Evolutionary conservation across 2,329 filamentous ascomycete genomes (phyloP), one percentile per base, ranked within the genome.

Genomic region (Phaeosphaeriaceae sp.): DNA sequence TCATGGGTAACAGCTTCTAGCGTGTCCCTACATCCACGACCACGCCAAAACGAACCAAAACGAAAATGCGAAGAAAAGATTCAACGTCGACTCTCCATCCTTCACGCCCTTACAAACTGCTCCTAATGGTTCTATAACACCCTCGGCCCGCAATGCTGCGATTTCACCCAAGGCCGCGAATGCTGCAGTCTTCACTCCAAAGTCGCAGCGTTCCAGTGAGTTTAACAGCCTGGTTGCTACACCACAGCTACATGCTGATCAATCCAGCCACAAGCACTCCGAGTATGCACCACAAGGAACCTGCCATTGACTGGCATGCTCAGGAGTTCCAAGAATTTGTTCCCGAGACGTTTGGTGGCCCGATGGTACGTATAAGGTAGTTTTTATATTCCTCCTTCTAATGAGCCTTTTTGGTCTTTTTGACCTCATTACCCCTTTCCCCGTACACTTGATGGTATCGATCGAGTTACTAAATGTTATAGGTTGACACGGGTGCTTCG

Each of bases 11-110:
- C 62, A 30, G 46, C 26, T 45, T 49, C 50, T 50, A 73, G 70
- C 70, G 52, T 96, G 92, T 76, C 86, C 88, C 59, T 96, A 95
- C 77, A 94, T 92, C 68, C 92, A 96, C 76, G 90, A 94, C 61
- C 84, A 86, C 50, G 81, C 84, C 61, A 91, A 87, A 74, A 77
- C 79, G 56, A 77, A 76, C 70, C 79, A 80, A 66, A 65, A 74
- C 67, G 83, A 85, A 48, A 76, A 72, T 50, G 59, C 62, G 28
- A 91, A 90, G 74, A 94, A 92, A 74, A 81, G 88, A 21, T 81
- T 99, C 60, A 99, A 96, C 73, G 94, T 96, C 67, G 94, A 97
- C 67, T 97, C 94, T 7, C 93, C 94, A 11, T 90, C 93, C 39
- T 99, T 99, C 72, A 97, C 91, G 0, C 93, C 93, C 30, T 77